Evolutionary conservation across 768 basidiomycete species (phyloP), one percentile per base, ranked within the genome.

Genomic region (Serendipita sp.): DNA sequence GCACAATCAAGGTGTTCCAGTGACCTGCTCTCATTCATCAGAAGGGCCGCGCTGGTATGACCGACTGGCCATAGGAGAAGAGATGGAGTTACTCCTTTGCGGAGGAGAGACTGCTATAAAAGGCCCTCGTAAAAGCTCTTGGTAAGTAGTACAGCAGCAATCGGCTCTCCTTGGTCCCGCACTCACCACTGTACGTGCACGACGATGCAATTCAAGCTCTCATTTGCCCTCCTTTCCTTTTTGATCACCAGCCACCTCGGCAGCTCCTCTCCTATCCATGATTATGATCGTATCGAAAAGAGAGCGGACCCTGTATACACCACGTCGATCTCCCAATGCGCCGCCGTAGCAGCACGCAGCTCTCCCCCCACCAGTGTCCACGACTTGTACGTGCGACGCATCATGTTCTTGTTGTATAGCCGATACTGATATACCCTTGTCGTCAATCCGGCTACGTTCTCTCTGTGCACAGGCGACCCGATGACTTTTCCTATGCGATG

Each of bases 401-500:
- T 9, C 26, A 24, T 14, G 26, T 16, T 51, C 48, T 51, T 51
- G 48, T 11, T 28, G n/a, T 14, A 13, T 28, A 11, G 11, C 48
- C 28, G 48, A 51, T 11, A 51, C n/a, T n/a, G n/a, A n/a, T n/a
- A n/a, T n/a, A n/a, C n/a, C n/a, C n/a, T n/a, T n/a, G n/a, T n/a
- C n/a, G n/a, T n/a, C n/a, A n/a, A n/a, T n/a, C n/a, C n/a, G n/a
- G n/a, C n/a, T n/a, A n/a, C n/a, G n/a, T n/a, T n/a, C n/a, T n/a
- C 11, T 14, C 26, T 51, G 22, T 51, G 9, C 48, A 11, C 28
- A 51, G 48, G 13, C 43, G 48, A 1, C 48, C 43, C 11, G 51
- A 53, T 31, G 43, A 48, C 1, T 50, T 62, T 34, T n/a, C n/a
- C 13, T 44, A 50, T 31, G 24, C 48, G 30, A 62, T 62, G 62